phyloP scores from a whole-genome alignment of 1,284 basidiomycete genomes.

The Cryptococcus maquisensis region DNA sequence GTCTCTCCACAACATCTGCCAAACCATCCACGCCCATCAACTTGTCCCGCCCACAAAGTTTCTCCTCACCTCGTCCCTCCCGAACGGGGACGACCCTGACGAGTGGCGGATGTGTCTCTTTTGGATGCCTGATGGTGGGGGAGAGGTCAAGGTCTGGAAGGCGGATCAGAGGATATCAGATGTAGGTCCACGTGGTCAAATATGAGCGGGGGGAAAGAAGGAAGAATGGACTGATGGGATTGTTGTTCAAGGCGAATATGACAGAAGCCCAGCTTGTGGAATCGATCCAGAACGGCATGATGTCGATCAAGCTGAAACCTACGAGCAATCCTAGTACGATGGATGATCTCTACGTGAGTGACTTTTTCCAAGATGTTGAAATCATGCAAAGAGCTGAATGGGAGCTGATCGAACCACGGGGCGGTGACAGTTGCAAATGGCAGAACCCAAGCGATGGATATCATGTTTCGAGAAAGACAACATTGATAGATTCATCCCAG shows the following conservation, averaged over 20 bases:
- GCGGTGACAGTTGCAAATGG: conserved; percentile 9
- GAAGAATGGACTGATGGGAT: background rate
- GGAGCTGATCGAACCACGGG: background rate
- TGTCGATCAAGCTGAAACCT: conserved; percentile 18
- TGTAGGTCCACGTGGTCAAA: background rate
- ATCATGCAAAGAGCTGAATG: too few relatives aligned
- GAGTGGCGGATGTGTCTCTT: conserved; percentile 1
- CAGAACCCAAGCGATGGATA: conserved; percentile 4
- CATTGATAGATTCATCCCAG: background rate
- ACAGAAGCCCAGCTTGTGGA: conserved; percentile 7
- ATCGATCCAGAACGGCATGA: conserved; percentile 19
- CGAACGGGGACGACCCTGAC: background rate
- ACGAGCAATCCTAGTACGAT: background rate
- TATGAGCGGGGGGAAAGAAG: background rate
- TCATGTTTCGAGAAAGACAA: background rate
- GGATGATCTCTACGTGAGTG: conserved; percentile 12
- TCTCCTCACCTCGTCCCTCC: conserved; percentile 1
- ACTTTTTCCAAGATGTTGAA: background rate
- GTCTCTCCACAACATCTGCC: too few relatives aligned
- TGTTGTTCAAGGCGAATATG: background rate
- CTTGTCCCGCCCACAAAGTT: conserved; percentile 9
- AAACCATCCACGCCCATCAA: conserved; percentile 7
- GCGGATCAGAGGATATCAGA: background rate
- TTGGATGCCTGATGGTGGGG: background rate
- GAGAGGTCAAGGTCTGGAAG: background rate